Evolutionary conservation across 371 early-diverging fungal species (phyloP).

Genomic region (Zancudomyces culisetae): DNA sequence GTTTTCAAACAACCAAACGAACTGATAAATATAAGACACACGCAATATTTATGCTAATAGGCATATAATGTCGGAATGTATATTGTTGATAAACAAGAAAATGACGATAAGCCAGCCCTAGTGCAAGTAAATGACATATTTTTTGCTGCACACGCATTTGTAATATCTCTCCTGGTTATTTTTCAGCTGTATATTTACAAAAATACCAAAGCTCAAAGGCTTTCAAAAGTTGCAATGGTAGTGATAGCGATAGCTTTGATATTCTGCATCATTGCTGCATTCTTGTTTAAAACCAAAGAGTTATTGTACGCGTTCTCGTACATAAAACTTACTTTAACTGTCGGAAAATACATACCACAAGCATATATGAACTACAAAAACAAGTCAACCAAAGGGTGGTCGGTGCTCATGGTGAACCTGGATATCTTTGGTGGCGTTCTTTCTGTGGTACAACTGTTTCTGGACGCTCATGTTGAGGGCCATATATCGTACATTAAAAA

Average conservation of each 20-base stretch:
- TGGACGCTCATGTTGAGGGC: constrained; percentile 47
- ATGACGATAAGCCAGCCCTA: constrained; percentile 42
- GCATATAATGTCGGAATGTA: constrained; percentile 53
- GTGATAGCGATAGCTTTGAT: not conserved
- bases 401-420: constrained; percentile 69
- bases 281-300: not conserved
- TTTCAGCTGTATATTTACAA: constrained; percentile 53
- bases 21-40: too few relatives aligned
- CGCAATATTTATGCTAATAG: too few relatives aligned
- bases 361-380: constrained; percentile 51
- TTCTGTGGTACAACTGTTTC: constrained; percentile 53
- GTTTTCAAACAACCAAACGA: too few relatives aligned
- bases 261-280: not conserved
- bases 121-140: constrained; percentile 75
- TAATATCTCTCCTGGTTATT: constrained; percentile 41
- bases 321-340: constrained; percentile 53
- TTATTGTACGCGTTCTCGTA: constrained; percentile 50
- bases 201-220: not conserved
- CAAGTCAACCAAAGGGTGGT: constrained; percentile 82
- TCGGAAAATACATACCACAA: constrained; percentile 84
- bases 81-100: constrained; percentile 40
- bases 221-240: not conserved
- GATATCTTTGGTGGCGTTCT: constrained; percentile 77
- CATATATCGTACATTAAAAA: constrained; percentile 33
- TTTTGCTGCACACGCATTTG: constrained; percentile 70